Evolutionary conservation across 2,329 filamentous ascomycete genomes (phyloP).

Genomic region (Mariannaea sp.): DNA sequence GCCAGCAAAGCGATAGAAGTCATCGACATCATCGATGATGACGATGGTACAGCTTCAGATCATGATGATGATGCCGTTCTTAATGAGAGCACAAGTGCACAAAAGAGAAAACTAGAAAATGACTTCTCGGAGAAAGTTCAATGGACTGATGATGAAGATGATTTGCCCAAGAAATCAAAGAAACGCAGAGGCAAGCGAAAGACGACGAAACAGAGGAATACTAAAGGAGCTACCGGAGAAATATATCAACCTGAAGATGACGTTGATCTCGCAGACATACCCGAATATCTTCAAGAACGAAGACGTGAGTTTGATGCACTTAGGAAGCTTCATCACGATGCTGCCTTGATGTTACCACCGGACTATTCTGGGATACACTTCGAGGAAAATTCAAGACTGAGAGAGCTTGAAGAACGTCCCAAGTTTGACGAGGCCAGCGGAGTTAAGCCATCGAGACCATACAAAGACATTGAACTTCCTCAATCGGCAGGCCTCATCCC

Average conservation of each 20-base stretch:
- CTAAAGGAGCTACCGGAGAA: constrained; percentile 35
- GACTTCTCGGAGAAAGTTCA: constrained; percentile 50
- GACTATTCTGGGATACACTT: constrained; percentile 77
- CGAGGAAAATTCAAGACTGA: constrained; percentile 47
- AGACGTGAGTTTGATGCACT: constrained; percentile 69
- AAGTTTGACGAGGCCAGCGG: constrained; percentile 60
- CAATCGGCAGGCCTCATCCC: constrained; percentile 83
- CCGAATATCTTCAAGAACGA: constrained; percentile 74
- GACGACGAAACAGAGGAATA: constrained; percentile 37
- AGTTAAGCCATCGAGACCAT: constrained; percentile 68
- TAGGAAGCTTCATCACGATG: constrained; percentile 63
- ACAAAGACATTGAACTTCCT: constrained; percentile 75
- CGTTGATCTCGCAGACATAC: constrained; percentile 62
- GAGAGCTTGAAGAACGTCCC: constrained; percentile 67
- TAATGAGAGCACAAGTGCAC: constrained; percentile 13
- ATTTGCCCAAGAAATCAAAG: constrained; percentile 61
- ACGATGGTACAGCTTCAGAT: constrained; percentile 31
- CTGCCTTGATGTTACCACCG: constrained; percentile 77
- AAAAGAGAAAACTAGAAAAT: constrained; percentile 46
- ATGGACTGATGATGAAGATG: constrained; percentile 65
- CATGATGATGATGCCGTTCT: constrained; percentile 18
- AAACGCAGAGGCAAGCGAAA: constrained; percentile 40
- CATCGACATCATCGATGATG: constrained; percentile 39
- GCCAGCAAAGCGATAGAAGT: constrained; percentile 20
- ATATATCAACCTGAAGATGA: constrained; percentile 48